Base-by-base conservation (phyloP, 345 rosid species). In the Acer negundo region DNA sequence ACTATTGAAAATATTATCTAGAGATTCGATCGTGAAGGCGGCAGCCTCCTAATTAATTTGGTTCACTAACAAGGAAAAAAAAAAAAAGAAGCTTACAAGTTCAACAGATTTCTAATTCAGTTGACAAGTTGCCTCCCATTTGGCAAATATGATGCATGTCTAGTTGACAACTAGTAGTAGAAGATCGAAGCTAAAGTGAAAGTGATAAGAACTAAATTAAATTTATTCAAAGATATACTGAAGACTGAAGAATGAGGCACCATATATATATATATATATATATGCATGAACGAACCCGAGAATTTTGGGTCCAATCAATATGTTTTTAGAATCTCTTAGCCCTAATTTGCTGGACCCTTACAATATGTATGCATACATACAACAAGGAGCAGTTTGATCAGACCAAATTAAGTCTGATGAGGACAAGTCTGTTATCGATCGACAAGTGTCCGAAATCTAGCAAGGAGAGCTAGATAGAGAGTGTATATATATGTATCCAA, bases 381-480 rank as follows among this genome's bases (percentile, higher is more conserved):
- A 44, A 22, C 1, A 17, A 59, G 16, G 24, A 73, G 23, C 28
- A 47, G 26, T n/a, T 46, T 46, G 38, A 4, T 35, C 10, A 46
- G 46, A 26, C 7, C 12, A 47, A 40, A 35, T 35, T 35, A 4
- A 49, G 49, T 6, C 77, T 75, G 49, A 28, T 49, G 70, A 26
- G 73, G 84, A 82, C 64, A 73, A 78, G 84, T 55, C 68, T 77
- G 77, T 58, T 75, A 71, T 76, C 77, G 59, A 71, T 76, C 77
- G 59, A 51, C 84, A 79, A 73, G 78, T 77, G 82, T 80, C 71
- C 26, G 42, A 38, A 42, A 42, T 42, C 46, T 42, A 42, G 46
- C 46, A 1, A 42, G 46, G 10, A 42, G 38, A 42, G 46, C 46
- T 7, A 9, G 46, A 0, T 42, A 42, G 46, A 42, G 46, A 35